These are phyloP conservation scores for Ophiostoma himal-ulmi DNA, from an alignment of 2,329 filamentous ascomycete species.

Conservation along the genomic window DNA sequence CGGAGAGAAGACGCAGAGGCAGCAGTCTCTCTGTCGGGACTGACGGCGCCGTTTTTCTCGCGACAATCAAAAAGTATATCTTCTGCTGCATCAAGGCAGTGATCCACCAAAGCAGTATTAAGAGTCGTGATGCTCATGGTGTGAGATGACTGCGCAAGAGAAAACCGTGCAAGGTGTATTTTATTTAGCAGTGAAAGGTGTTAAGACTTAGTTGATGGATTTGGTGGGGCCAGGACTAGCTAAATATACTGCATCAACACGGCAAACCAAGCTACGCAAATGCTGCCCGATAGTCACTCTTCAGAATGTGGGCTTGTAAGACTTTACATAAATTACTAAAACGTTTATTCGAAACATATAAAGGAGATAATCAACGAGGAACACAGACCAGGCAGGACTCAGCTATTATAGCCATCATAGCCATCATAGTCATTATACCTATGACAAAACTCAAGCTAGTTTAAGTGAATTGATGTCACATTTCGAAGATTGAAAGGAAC, in stretches of 20 bases:
- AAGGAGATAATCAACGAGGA: too few relatives aligned
- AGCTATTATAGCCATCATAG: too few relatives aligned
- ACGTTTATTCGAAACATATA: not conserved
- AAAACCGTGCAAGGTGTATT: not conserved
- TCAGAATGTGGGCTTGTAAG: not conserved
- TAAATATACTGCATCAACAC: not conserved
- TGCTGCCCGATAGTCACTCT: not conserved
- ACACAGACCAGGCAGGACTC: too few relatives aligned
- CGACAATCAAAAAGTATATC: conserved; percentile 18
- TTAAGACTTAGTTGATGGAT: not conserved
- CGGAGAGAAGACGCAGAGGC: not conserved
- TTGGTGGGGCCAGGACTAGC: not conserved
- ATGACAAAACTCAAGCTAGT: not conserved
- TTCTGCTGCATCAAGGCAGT: conserved; percentile 24
- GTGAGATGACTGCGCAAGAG: not conserved
- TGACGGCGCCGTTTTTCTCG: not conserved
- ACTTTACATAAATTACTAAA: not conserved
- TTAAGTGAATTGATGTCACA: not conserved
- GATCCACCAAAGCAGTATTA: conserved; percentile 12
- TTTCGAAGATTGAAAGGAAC: not conserved
- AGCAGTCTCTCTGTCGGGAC: not conserved
- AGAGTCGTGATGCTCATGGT: not conserved
- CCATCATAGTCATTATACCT: too few relatives aligned
- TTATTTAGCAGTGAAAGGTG: not conserved
- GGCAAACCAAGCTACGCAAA: not conserved